phyloP scores from a whole-genome alignment of 768 basidiomycete genomes.

The Megacollybia marginata region DNA sequence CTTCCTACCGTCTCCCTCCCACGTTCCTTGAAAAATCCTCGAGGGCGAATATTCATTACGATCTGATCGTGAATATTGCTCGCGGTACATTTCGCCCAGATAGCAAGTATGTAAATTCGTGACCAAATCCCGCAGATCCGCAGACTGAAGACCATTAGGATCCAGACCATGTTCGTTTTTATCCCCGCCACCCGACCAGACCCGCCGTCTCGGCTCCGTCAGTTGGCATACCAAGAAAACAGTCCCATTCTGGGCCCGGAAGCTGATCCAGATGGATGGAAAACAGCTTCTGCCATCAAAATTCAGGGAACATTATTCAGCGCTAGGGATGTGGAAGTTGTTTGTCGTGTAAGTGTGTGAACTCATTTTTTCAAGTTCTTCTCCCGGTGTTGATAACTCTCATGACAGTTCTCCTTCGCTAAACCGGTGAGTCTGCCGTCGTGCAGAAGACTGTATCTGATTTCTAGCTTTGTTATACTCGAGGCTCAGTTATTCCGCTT shows the following conservation, averaged over 20 bases:
- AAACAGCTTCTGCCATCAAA: slow-evolving; percentile 17
- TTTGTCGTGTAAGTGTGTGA: slow-evolving; percentile 21
- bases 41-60: background rate
- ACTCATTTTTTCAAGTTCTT: background rate
- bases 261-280: slow-evolving; percentile 32
- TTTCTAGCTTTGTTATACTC: slow-evolving; percentile 8
- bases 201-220: slow-evolving; percentile 26
- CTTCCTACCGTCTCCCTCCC: background rate
- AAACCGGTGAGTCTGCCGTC: slow-evolving; percentile 1
- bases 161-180: slow-evolving; percentile 18
- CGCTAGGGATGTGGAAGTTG: slow-evolving; percentile 21
- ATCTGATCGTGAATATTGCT: background rate
- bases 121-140: background rate
- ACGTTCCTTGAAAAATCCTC: background rate
- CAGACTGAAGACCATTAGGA: background rate
- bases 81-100: background rate
- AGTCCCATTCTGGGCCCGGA: slow-evolving; percentile 25
- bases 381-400: background rate
- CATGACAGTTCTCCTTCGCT: slow-evolving; percentile 2
- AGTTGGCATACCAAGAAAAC: slow-evolving; percentile 25
- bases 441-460: background rate
- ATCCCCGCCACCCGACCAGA: slow-evolving; percentile 24
- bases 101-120: slow-evolving; percentile 1
- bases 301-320: slow-evolving; percentile 27
- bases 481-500: slow-evolving; percentile 9